Percentiles rank a stretch among this genome's conserved stretches.
Evolutionary conservation across 2,329 filamentous ascomycete genomes (phyloP).

Genomic region (Alternaria sp.): DNA sequence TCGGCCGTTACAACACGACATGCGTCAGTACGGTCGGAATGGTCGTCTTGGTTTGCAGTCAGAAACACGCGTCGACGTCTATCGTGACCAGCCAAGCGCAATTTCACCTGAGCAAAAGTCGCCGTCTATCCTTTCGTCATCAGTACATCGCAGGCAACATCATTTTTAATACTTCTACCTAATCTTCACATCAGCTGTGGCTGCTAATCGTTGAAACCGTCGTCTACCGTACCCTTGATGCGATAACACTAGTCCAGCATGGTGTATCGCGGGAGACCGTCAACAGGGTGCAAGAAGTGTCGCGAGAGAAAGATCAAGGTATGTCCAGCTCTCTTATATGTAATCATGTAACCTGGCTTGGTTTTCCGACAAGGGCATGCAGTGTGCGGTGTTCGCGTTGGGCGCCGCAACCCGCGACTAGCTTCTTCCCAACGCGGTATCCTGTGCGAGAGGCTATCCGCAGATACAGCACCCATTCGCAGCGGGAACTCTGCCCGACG

Average conservation of each 20-base stretch:
- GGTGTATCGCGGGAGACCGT: slow-evolving; percentile 45
- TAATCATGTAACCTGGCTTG: not conserved
- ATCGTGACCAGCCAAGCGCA: not conserved
- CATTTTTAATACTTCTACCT: not conserved
- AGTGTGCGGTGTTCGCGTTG: not conserved
- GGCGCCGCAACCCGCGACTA: not conserved
- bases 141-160: not conserved
- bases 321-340: slow-evolving; percentile 8
- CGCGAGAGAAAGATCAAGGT: slow-evolving; percentile 53
- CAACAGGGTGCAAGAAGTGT: slow-evolving; percentile 45
- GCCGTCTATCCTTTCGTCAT: not conserved
- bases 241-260: slow-evolving; percentile 19
- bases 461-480: not conserved
- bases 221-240: not conserved
- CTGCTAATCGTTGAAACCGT: not conserved
- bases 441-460: slow-evolving; percentile 2
- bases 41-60: not conserved
- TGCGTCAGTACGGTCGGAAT: not conserved
- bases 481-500: not conserved
- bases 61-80: not conserved
- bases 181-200: not conserved
- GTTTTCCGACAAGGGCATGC: not conserved
- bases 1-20: not conserved
- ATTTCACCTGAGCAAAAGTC: not conserved
- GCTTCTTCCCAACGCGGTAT: slow-evolving; percentile 4